Percentiles rank a stretch among this genome's conserved stretches.
Evolutionary conservation across 2,329 filamentous ascomycete genomes (phyloP).

Genomic region (Xylaria sp.): DNA sequence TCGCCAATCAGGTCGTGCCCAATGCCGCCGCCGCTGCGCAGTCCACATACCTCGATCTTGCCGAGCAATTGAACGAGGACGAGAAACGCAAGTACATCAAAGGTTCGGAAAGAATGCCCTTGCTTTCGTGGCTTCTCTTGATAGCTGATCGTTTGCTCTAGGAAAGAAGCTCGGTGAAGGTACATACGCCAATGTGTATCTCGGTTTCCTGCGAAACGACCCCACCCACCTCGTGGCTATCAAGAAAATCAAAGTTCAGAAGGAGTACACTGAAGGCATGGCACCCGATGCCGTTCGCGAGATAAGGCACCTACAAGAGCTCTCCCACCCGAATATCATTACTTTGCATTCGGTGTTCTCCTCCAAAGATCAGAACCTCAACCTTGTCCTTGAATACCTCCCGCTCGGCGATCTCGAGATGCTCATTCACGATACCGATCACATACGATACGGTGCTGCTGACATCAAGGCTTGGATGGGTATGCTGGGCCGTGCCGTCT

Average conservation of each 20-base stretch:
- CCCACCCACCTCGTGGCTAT: constrained; percentile 81
- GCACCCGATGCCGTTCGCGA: constrained; percentile 94
- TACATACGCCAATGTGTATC: constrained; percentile 95
- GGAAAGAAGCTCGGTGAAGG: constrained; percentile 93
- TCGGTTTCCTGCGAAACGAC: constrained; percentile 77
- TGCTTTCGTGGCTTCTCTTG: not conserved
- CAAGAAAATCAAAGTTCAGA: constrained; percentile 89
- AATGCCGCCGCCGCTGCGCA: constrained; percentile 39
- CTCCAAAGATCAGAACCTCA: constrained; percentile 95
- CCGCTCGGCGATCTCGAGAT: constrained; percentile 94
- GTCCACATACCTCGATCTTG: constrained; percentile 56
- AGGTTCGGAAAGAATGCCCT: constrained; percentile 53
- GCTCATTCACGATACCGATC: constrained; percentile 83
- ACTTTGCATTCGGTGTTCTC: constrained; percentile 90
- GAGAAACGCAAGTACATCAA: constrained; percentile 91
- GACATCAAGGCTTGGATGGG: constrained; percentile 99
- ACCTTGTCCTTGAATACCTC: constrained; percentile 91
- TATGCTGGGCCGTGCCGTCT: constrained; percentile 90
- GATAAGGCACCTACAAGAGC: constrained; percentile 92
- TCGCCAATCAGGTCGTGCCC: constrained; percentile 37
- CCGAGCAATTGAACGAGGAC: constrained; percentile 82
- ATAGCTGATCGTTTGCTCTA: constrained; percentile 43
- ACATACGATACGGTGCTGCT: constrained; percentile 79
- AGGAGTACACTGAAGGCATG: constrained; percentile 88
- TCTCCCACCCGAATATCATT: constrained; percentile 95